Base-by-base conservation (phyloP, 2,329 filamentous ascomycete genomes). In the Chalara sp. region DNA sequence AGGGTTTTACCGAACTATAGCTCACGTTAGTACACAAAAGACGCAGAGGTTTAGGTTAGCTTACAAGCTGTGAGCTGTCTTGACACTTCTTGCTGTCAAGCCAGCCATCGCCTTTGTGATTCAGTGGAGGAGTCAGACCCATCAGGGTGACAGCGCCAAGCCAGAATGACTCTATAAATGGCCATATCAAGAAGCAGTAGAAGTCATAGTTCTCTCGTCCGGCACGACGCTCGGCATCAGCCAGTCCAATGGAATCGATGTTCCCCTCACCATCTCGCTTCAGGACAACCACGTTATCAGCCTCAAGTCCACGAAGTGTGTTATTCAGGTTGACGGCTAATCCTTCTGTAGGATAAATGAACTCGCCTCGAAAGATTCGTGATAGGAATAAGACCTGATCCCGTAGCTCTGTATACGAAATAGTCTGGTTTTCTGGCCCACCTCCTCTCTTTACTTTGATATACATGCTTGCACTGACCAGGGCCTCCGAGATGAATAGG, bases 101-200 rank as follows among this genome's bases (percentile, higher is more conserved):
- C 89, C 90, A 96, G 5, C 80, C 74, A 45, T 86, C 82, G n/a
- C 75, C 75, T 53, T 63, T 63, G 52, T 76, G 67, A 0, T 64
- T 71, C 1, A 68, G 63, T 4, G 89, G 89, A 1, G 91, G 90
- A 0, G 88, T 86, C 11, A 97, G 76, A 43, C 92, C 91, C 73
- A 96, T 85, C 0, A 97, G 74, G 0, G 87, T 89, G 0, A 97
- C 86, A 0, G 90, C 87, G 8, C 89, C 91, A 1, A 99, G 78
- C 93, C 93, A 99, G 48, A 81, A 86, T 0, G 91, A 87, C 68
- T 99, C 93, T 58, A 97, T 91, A 60, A 99, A 99, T 0, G 93
- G 93, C 93, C 93, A 99, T 56, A 99, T 89, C 21, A 99, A 72
- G 75, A 97, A 99, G 71, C 92, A 97, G 71, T 97, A 97, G 69